Evolutionary conservation across 1,284 basidiomycete genomes (phyloP).

Genomic region (Pholiota adiposa): DNA sequence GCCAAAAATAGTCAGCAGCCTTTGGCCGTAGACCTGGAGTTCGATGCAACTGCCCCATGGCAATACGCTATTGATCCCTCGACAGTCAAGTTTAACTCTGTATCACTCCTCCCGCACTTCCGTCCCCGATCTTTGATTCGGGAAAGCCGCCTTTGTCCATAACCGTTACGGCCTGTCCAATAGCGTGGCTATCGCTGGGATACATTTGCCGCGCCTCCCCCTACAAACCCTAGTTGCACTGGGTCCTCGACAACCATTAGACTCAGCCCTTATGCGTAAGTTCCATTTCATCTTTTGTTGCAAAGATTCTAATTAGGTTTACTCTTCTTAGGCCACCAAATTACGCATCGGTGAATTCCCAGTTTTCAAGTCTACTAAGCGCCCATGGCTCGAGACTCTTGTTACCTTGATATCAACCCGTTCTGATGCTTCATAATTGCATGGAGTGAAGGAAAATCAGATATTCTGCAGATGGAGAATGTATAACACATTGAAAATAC

Average conservation of each 20-base stretch:
- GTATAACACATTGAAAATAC: too few species aligned
- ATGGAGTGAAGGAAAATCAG: too few species aligned
- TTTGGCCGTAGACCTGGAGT: conserved; percentile 55
- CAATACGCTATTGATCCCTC: conserved; percentile 60
- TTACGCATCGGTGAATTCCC: conserved; percentile 61
- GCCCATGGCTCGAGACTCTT: neutral
- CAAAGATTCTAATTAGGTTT: neutral
- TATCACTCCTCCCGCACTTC: conserved; percentile 44
- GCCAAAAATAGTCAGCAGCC: conserved; percentile 48
- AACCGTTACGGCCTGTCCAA: conserved; percentile 52
- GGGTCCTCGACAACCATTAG: conserved; percentile 49
- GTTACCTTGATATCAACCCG: too few species aligned
- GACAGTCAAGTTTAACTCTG: conserved; percentile 50
- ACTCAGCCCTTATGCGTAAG: conserved; percentile 56
- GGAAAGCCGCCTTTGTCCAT: conserved; percentile 56
- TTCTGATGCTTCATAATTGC: too few species aligned
- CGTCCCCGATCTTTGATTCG: conserved; percentile 59
- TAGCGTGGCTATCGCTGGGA: conserved; percentile 53
- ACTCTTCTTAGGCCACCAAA: conserved; percentile 49
- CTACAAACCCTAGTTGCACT: conserved; percentile 48
- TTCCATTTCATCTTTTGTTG: conserved; percentile 12
- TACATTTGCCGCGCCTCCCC: conserved; percentile 54
- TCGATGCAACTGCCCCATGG: conserved; percentile 53
- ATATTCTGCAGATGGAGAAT: too few species aligned
- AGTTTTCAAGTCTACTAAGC: conserved; percentile 22